Evolutionary conservation across 2,329 filamentous ascomycete species (phyloP), one percentile per base, ranked within the genome.

Genomic region (Ceratocystis huliohia): DNA sequence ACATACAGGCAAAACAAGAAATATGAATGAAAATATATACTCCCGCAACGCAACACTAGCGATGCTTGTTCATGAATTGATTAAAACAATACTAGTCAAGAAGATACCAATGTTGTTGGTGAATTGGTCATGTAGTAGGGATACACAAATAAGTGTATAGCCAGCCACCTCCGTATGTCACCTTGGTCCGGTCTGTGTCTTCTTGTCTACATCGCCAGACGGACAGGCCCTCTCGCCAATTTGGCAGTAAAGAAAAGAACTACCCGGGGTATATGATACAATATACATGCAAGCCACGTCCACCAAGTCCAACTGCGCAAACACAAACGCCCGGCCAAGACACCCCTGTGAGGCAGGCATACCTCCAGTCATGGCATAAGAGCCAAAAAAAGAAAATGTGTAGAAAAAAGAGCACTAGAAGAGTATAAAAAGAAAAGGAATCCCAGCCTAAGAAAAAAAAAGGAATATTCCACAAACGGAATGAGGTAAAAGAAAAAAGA

Each of bases 171-270:
- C 5, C 10, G 20, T 20, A 7, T 20, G 46, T 48, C 46, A 3
- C 37, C 10, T 41, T 41, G 10, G 37, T 15, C 37, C 37, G 10
- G 37, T 15, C 37, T 15, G 37, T 41, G 37, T 41, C 37, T 41
- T 41, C 37, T 13, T 15, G 10, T 41, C 37, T 15, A 41, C 8
- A 41, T 13, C 3, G 13, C 4, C 37, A 41, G 37, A 41, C 37
- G 13, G 10, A 41, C 13, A 15, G 37, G 37, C 13, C 37, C 37
- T 41, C 13, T 45, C 5, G 8, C 20, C 20, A 63, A 63, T 48
- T 13, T 4, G 5, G 3, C 61, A 25, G 33, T 44, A 68, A 68
- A 66, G 25, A 67, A 57, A 62, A 65, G 63, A 65, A 33, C 45
- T 59, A 57, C 63, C 63, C 57, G 46, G 63, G 63, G 56, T 59